phyloP scores from a whole-genome alignment of 78 protist species.

The Polysphondylium violaceum region DNA sequence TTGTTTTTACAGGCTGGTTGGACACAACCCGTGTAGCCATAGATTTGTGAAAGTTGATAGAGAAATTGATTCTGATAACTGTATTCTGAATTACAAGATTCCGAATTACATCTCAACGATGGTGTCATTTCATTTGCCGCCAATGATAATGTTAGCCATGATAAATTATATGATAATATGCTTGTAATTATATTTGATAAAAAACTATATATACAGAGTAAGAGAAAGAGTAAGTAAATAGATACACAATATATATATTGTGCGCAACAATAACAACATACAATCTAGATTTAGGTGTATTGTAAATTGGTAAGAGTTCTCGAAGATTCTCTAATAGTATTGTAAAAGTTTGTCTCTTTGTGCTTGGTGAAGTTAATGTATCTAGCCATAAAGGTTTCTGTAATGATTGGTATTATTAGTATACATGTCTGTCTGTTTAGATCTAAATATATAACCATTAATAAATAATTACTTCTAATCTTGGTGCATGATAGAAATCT shows the following conservation, averaged over 20 bases:
- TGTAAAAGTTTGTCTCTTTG: constrained; percentile 49
- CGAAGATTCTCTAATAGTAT: constrained; percentile 28
- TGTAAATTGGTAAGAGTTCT: constrained; percentile 52
- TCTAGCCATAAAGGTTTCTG: constrained; percentile 79
- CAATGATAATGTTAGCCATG: constrained; percentile 36
- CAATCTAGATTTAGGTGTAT: constrained; percentile 66
- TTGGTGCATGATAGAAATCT: constrained; percentile 61
- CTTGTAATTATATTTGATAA: constrained; percentile 56
- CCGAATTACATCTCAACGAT: constrained; percentile 41
- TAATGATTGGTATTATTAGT: not conserved
- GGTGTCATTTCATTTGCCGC: not conserved
- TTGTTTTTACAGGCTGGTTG: constrained; percentile 41
- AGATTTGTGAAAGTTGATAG: constrained; percentile 55
- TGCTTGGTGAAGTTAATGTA: constrained; percentile 53
- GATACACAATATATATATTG: not conserved
- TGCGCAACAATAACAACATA: not conserved
- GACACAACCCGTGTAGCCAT: constrained; percentile 69
- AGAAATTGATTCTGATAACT: constrained; percentile 56
- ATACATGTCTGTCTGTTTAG: not conserved
- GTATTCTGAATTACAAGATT: constrained; percentile 29
- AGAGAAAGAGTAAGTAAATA: not conserved
- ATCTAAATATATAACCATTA: not conserved
- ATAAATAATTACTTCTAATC: constrained; percentile 63
- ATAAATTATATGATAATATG: constrained; percentile 54
- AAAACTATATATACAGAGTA: constrained; percentile 16